A percentile compares a stretch with the other conserved stretches of the same genome.
phyloP scores from a whole-genome alignment of 2,329 filamentous ascomycete genomes.

The Ilyonectria destructans region DNA sequence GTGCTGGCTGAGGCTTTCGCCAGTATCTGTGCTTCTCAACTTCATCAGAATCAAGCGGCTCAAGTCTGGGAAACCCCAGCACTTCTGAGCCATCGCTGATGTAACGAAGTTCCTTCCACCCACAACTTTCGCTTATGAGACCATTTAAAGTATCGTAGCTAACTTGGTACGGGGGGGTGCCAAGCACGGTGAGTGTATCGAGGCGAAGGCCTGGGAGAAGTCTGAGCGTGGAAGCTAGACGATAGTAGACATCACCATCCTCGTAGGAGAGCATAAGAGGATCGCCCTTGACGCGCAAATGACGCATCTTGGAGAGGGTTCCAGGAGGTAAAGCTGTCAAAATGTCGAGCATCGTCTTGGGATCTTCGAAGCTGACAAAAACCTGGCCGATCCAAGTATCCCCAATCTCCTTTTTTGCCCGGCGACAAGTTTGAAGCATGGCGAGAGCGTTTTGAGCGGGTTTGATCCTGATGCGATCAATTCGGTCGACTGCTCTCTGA shows the following conservation, averaged over 20 bases:
- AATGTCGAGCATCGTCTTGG: conserved; percentile 26
- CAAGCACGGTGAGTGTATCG: conserved; percentile 30
- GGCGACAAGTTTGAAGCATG: conserved; percentile 30
- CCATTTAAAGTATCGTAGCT: conserved; percentile 22
- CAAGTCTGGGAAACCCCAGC: conserved; percentile 13
- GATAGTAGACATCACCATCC: conserved; percentile 3
- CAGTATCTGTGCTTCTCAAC: conserved; percentile 5
- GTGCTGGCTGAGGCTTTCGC: conserved; percentile 30
- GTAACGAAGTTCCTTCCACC: conserved; percentile 36
- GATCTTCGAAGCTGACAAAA: conserved; percentile 28
- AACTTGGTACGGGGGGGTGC: neutral
- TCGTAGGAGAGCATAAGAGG: neutral
- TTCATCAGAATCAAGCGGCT: neutral
- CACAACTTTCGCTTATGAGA: conserved; percentile 18
- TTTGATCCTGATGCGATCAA: neutral
- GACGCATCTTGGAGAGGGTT: conserved; percentile 21
- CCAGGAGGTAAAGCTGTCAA: conserved; percentile 11
- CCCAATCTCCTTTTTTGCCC: conserved; percentile 23
- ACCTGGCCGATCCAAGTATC: conserved; percentile 30
- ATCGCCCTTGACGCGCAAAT: conserved; percentile 13
- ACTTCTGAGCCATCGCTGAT: conserved; percentile 16
- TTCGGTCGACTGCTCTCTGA: neutral
- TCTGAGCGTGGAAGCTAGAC: conserved; percentile 9
- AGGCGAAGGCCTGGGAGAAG: conserved; percentile 30
- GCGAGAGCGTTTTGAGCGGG: conserved; percentile 22